Percentiles rank a stretch among this genome's conserved stretches.
These are phyloP conservation scores for Carex kokanica DNA, from an alignment of 176 grass and related monocot genomes.

Conservation along the genomic window DNA sequence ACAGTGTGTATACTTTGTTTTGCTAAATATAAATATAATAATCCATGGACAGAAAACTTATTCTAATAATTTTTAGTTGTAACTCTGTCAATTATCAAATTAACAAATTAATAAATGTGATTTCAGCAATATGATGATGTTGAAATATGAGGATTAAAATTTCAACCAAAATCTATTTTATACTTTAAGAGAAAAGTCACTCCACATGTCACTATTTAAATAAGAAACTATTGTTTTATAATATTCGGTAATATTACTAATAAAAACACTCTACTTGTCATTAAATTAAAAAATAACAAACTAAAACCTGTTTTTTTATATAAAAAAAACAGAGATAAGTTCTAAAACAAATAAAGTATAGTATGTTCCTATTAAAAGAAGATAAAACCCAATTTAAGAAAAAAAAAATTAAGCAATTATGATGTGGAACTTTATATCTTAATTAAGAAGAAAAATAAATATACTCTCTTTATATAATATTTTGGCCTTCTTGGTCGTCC, in stretches of 20 bases:
- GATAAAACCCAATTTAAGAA: too few species aligned
- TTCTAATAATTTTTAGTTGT: background rate
- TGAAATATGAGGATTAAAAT: background rate
- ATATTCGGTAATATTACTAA: background rate
- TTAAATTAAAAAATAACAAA: background rate
- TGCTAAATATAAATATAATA: background rate
- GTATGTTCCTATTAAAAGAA: background rate
- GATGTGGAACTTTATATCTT: background rate
- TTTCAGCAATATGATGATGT: background rate
- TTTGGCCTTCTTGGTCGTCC: background rate
- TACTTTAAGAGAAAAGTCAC: background rate
- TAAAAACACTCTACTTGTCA: background rate
- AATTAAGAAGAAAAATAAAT: background rate
- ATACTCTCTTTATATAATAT: background rate
- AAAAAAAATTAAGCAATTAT: background rate
- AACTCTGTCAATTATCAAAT: background rate
- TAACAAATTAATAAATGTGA: background rate
- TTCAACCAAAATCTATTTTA: background rate
- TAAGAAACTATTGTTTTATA: background rate
- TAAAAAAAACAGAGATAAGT: background rate
- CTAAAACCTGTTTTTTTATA: background rate
- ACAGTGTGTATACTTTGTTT: background rate
- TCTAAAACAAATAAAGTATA: background rate
- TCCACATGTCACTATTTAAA: background rate
- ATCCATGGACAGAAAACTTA: too few species aligned